Evolutionary conservation across 805 yeast genomes (phyloP), one percentile per base, ranked within the genome.

Genomic region (Nakazawaea sp.): DNA sequence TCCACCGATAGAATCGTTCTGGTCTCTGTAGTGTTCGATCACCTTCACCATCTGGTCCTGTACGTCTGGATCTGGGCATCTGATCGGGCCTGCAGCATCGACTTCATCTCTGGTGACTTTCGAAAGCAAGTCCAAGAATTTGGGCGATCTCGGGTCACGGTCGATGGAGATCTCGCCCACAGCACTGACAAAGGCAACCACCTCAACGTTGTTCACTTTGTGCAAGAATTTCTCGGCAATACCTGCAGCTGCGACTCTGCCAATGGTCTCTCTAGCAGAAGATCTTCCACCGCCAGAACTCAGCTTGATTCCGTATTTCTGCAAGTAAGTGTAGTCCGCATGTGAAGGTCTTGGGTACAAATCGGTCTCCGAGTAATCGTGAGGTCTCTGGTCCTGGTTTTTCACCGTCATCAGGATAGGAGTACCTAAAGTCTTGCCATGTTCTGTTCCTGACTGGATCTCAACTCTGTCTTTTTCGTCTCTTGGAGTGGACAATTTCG

Each of bases 221-320:
- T 64, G 55, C 53, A 92, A 72, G 46, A 86, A 80, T 64, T 89
- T 90, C 61, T 92, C 98, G 34, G 98, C 98, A 60, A 92, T 79
- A 35, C 96, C 97, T 54, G 97, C 97, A 7, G 97, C 97, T 33
- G 97, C 97, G 37, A 92, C 98, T 61, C 98, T 78, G 41, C 98
- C 98, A 51, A 92, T 92, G 30, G 98, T 92, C 64, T 92, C 98
- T 61, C 98, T 78, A 7, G 98, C 98, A 31, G 90, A 78, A 10
- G 97, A 83, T 57, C 98, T 78, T 45, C 98, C 98, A 54, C 98
- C 98, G 36, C 98, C 98, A 26, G 94, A 81, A 4, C 95, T 76
- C 4, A 97, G 94, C 64, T 92, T 92, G 49, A 79, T 72, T 30
- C 96, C 95, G 64, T 92, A 92, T 62, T 92, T 92, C 46, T 74